Evolutionary conservation across 139 green algal genomes (phyloP).

Genomic region (Micromonas pusilla): DNA sequence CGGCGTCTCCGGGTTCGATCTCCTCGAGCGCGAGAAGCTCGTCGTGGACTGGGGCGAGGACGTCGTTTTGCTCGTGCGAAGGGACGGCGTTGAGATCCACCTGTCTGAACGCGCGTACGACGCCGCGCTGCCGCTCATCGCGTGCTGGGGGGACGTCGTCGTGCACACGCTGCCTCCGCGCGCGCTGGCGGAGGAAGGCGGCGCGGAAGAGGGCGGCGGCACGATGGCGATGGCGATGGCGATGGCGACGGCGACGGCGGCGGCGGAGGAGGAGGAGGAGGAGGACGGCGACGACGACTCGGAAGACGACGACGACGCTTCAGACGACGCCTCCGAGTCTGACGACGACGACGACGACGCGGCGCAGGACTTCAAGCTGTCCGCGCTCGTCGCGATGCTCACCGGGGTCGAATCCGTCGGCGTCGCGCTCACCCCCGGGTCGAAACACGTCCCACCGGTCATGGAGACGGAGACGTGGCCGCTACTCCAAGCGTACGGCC

Average conservation of each 20-base stretch:
- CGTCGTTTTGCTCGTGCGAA: neutral
- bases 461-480: constrained; percentile 53
- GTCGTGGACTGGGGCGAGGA: neutral
- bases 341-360: neutral
- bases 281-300: neutral
- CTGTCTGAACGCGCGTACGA: neutral
- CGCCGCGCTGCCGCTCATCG: neutral
- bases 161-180: neutral
- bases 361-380: neutral
- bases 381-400: neutral
- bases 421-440: neutral
- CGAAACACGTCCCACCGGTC: neutral
- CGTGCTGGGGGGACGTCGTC: neutral
- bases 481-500: constrained; percentile 52
- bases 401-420: constrained; percentile 1
- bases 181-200: neutral
- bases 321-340: neutral
- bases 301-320: neutral
- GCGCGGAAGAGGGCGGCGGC: neutral
- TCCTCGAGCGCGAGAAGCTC: neutral
- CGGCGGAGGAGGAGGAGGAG: neutral
- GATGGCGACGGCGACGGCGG: too few species aligned
- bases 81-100: neutral
- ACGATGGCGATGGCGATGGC: neutral
- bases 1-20: neutral